A percentile compares a stretch with the other conserved stretches of the same genome.
Evolutionary conservation across 441 rosid genomes (phyloP).

Genomic region (Gossypium davidsonii): DNA sequence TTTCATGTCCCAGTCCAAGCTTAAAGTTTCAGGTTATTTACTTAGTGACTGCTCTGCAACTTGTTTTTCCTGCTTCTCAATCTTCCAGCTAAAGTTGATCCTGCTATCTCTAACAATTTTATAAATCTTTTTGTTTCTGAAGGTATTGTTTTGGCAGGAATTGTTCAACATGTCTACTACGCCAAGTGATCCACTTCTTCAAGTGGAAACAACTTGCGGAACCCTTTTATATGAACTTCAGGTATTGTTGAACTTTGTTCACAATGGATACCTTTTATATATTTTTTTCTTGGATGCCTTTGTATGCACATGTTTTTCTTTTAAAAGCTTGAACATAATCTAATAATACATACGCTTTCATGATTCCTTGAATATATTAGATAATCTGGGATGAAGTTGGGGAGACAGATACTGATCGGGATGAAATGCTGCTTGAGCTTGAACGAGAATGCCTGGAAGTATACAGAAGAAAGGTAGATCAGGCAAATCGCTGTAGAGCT

Average conservation of each 20-base stretch:
- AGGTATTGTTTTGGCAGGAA: constrained; percentile 11
- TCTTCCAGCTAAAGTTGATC: background rate
- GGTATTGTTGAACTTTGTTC: constrained; percentile 19
- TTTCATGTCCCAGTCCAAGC: background rate
- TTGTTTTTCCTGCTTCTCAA: background rate
- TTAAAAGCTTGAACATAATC: background rate
- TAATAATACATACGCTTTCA: background rate
- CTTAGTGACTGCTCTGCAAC: background rate
- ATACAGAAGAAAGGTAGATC: constrained; percentile 87
- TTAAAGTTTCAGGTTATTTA: background rate
- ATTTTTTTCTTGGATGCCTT: background rate
- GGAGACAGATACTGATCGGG: constrained; percentile 76
- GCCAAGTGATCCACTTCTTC: constrained; percentile 44
- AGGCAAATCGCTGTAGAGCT: constrained; percentile 77
- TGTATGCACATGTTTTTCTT: background rate
- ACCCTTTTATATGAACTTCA: constrained; percentile 57
- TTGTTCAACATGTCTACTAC: constrained; percentile 36
- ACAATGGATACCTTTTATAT: background rate
- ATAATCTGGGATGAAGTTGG: constrained; percentile 98
- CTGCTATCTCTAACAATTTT: background rate
- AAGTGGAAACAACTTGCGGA: constrained; percentile 77
- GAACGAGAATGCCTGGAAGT: constrained; percentile 93
- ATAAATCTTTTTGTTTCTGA: background rate
- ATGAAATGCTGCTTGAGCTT: constrained; percentile 78
- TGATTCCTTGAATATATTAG: constrained; percentile 28